Base-by-base conservation (phyloP, 1,139 yeast species). In the Geotrichum fermentans region DNA sequence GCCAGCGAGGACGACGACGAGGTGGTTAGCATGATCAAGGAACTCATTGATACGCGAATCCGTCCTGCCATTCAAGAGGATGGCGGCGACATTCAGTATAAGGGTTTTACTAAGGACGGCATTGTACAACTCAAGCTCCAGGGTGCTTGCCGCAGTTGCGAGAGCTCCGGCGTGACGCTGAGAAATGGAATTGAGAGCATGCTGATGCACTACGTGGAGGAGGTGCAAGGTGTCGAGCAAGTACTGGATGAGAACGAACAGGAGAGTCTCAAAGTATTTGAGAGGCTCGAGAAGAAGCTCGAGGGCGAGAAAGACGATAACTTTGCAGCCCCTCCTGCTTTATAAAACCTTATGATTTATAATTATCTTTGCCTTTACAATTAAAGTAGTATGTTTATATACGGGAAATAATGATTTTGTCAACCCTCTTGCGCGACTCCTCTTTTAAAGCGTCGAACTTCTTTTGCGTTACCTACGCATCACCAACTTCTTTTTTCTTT, bases 1-100 rank as follows among this genome's bases (percentile, higher is more conserved):
- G 73, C 72, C 24, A 61, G 70, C 43, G 84, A 80, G 16, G 84
- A 81, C 11, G 92, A 84, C 54, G 81, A 80, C 50, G 94, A 84
- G 64, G 79, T 90, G 2, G 89, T 92, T 46, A 78, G 85, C 13
- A 84, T 92, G 87, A 89, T 92, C 61, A 89, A 90, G 61, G 99
- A 92, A 66, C 74, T 92, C 47, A 84, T 92, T 51, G 90, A 87
- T 61, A 92, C 99, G 3, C 79, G 97, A 60, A 90, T 92, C 53
- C 79, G 97, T 59, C 98, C 99, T 0, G 97, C 97, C 0, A 73
- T 72, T 50, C 75, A 72, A 57, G 95, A 85, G 60, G 95, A 85
- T 60, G 95, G 95, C 48, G 95, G 92, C 16, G 92, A 83, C 63
- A 77, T 82, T 55, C 88, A 78, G 61, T 86, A 77, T 64, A 74